phyloP scores from a whole-genome alignment of 768 basidiomycete species.

The Phylloporus sp. region DNA sequence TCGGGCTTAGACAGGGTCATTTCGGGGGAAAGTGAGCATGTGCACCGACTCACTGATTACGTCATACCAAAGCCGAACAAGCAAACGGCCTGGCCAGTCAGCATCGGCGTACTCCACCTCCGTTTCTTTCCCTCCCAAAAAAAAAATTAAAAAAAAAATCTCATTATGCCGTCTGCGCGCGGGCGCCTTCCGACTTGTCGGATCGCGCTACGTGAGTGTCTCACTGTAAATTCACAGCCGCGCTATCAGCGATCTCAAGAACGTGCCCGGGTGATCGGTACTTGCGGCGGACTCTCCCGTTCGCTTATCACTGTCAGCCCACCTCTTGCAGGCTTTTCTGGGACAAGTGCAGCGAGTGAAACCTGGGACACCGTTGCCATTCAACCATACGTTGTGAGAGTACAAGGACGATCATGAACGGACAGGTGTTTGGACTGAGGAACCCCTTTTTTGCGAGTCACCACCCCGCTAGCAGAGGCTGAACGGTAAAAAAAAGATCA shows the following conservation, averaged over 20 bases:
- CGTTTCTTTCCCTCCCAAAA: not conserved
- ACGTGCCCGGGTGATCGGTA: not conserved
- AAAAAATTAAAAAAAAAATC: too few relatives aligned
- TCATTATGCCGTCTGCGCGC: not conserved
- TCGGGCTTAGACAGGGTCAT: conserved; percentile 1
- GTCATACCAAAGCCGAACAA: too few relatives aligned
- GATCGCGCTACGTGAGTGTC: not conserved
- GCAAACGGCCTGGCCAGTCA: too few relatives aligned
- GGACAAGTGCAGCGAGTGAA: too few relatives aligned
- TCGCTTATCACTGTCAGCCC: not conserved
- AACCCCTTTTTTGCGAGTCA: too few relatives aligned
- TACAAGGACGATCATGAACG: too few relatives aligned
- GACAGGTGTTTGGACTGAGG: too few relatives aligned
- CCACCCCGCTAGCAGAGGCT: too few relatives aligned
- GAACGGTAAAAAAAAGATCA: too few relatives aligned
- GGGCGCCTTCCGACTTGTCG: not conserved
- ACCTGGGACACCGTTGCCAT: too few relatives aligned
- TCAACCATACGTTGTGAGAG: too few relatives aligned
- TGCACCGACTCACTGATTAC: not conserved
- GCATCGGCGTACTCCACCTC: not conserved
- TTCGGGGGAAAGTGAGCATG: not conserved
- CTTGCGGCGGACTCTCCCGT: not conserved
- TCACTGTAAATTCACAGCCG: not conserved
- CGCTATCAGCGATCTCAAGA: not conserved
- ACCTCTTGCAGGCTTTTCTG: not conserved